Base-by-base conservation (phyloP, 75 land plant genomes). In the Larix kaempferi region DNA sequence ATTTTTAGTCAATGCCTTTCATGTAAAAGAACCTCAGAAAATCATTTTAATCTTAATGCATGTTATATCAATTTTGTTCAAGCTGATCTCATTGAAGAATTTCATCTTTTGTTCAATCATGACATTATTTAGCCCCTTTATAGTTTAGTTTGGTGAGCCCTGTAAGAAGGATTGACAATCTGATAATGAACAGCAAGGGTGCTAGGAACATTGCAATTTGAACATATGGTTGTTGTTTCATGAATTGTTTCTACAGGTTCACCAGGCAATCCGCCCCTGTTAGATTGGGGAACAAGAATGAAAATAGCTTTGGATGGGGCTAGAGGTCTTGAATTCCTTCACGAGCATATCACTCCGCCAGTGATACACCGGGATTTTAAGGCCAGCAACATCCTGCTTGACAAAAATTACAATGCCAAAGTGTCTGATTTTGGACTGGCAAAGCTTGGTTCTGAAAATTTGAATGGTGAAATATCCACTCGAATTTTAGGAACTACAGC, bases 341-440 rank as follows among this genome's bases (percentile, higher is more conserved):
- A 94, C 69, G 94, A 94, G 71, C 87, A 85, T 73, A 82, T 87
- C 52, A 84, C 74, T 65, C 95, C 98, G 14, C 90, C 98, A 25
- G 88, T 94, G n/a, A 92, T 92, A 69, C 98, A 94, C 78, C 81
- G 98, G 78, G 98, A 94, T 81, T 92, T 94, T 54, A 80, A 80
- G 64, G 79, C 79, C 22, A 80, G 81, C 80, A 80, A 80, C 27
- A 80, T 80, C 39, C 82, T 80, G 19, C 55, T 80, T 2, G 69
- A 80, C 61, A 77, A 59, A 16, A 78, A 80, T 22, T 80, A 90
- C 79, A 87, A 89, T 87, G 98, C 95, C 74, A 94, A 92, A 83
- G 95, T 94, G 65, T 94, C 97, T 19, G 81, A 81, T 77, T 81
- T 78, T 78, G 82, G 82, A 2, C 56, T 81, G 23, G 82, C 82